Evolutionary conservation across 495 filamentous ascomycete species (phyloP).

Genomic region (Neurospora sp.): DNA sequence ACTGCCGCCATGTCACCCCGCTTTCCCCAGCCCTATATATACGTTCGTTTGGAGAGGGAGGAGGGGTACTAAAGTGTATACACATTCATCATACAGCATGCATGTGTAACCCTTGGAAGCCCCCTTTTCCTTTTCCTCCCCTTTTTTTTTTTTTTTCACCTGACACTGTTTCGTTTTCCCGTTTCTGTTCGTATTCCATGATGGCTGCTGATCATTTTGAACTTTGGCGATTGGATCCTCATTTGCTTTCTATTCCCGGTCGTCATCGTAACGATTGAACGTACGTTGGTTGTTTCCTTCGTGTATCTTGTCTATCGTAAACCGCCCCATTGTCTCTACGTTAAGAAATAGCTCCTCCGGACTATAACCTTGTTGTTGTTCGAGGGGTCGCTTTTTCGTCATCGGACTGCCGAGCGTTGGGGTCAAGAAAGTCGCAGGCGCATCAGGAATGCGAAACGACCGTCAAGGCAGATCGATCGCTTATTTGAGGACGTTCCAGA

Average conservation of each 20-base stretch:
- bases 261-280: neutral
- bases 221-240: neutral
- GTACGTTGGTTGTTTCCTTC: neutral
- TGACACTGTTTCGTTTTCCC: neutral
- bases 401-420: conserved; percentile 5
- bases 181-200: neutral
- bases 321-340: neutral
- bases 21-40: neutral
- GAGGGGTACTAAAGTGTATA: neutral
- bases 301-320: neutral
- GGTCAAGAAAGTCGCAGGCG: neutral
- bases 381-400: conserved; percentile 2
- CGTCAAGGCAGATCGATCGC: conserved; percentile 5
- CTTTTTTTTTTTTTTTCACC: neutral
- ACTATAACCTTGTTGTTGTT: neutral
- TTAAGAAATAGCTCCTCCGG: neutral
- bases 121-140: neutral
- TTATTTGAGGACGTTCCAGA: conserved; percentile 86
- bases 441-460: neutral
- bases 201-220: neutral
- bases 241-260: neutral
- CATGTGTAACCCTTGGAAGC: neutral
- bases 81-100: neutral
- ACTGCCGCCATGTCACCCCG: neutral
- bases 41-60: neutral